Evolutionary conservation across 805 yeast genomes (phyloP), one percentile per base, ranked within the genome.

Genomic region (Clavispora vitiphila): DNA sequence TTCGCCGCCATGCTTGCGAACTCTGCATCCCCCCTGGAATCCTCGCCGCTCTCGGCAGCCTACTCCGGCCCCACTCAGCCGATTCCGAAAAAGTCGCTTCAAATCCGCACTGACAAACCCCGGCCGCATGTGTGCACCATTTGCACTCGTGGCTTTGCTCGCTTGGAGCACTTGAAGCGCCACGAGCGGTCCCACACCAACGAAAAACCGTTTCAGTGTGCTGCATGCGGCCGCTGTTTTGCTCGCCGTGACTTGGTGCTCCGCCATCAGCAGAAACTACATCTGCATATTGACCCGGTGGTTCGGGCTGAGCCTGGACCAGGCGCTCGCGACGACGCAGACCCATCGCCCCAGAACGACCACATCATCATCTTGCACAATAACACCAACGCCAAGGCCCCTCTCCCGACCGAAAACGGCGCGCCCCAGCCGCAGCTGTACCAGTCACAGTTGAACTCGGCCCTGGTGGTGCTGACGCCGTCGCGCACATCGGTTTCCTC

Each of bases 161-260:
- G 99, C 41, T 72, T 87, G 37, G 99, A 91, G 63, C 99, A 91
- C 64, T 72, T 93, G 56, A 89, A 86, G 62, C 80, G 99, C 43
- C 99, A 91, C 58, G 95, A 89, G 54, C 71, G 97, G 31, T 83
- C 95, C 0, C 99, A 91, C 61, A 91, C 99, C 8, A 87, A 90
- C 60, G 55, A 51, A 21, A 53, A 89, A 60, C 98, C 98, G 1
- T 91, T 84, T 66, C 93, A 87, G 58, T 91, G 99, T 65, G 95
- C 95, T 2, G 90, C 90, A 8, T 91, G 98, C 64, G 97, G 96
- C 25, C 79, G 98, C 38, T 86, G 96, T 58, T 91, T 93, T 67
- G 97, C 98, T 4, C 72, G 99, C 42, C 69, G 97, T 42, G 91
- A 85, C 59, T 71, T 85, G 57, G 88, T 93, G 22, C 72, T 93